These are phyloP conservation scores for Pyrenophora graminea DNA, from an alignment of 2,329 filamentous ascomycete genomes.

Conservation along the genomic window DNA sequence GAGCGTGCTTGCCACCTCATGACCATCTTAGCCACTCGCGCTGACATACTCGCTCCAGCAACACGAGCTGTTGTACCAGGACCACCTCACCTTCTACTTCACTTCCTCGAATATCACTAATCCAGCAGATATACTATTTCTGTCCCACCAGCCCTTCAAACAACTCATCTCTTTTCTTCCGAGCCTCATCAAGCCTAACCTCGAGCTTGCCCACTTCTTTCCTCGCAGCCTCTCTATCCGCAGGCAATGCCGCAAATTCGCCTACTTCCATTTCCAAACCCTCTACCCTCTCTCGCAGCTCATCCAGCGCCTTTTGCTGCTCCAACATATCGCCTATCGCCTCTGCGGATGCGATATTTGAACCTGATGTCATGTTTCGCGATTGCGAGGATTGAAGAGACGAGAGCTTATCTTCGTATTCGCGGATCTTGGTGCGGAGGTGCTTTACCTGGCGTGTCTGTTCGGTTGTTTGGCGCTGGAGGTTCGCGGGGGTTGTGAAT, in stretches of 20 bases:
- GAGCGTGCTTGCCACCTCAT: no score
- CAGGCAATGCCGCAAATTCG: constrained; percentile 72
- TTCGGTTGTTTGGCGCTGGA: constrained; percentile 74
- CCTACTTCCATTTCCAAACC: constrained; percentile 65
- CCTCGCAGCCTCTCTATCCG: constrained; percentile 69
- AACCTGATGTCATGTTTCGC: constrained; percentile 24
- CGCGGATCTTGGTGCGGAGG: constrained; percentile 68
- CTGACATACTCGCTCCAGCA: no score
- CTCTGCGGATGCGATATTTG: constrained; percentile 47
- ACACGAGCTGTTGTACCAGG: no score
- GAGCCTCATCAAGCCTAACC: constrained; percentile 64
- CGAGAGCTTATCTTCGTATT: constrained; percentile 56
- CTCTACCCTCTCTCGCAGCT: constrained; percentile 62
- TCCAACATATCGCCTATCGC: constrained; percentile 63
- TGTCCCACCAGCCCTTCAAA: constrained; percentile 73
- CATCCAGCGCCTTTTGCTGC: constrained; percentile 65
- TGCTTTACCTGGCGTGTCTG: constrained; percentile 71
- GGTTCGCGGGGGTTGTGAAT: constrained; percentile 55
- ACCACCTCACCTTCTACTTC: no score
- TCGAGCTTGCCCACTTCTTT: constrained; percentile 71
- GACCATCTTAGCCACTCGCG: no score
- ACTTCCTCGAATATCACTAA: no score
- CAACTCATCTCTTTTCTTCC: constrained; percentile 67
- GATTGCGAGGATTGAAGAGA: constrained; percentile 43
- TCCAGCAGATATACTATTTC: constrained; percentile 4